A percentile compares a stretch with the other conserved stretches of the same genome.
These are phyloP conservation scores for Ophiosphaerella narmari DNA, from an alignment of 2,329 filamentous ascomycete species.

Conservation along the genomic window DNA sequence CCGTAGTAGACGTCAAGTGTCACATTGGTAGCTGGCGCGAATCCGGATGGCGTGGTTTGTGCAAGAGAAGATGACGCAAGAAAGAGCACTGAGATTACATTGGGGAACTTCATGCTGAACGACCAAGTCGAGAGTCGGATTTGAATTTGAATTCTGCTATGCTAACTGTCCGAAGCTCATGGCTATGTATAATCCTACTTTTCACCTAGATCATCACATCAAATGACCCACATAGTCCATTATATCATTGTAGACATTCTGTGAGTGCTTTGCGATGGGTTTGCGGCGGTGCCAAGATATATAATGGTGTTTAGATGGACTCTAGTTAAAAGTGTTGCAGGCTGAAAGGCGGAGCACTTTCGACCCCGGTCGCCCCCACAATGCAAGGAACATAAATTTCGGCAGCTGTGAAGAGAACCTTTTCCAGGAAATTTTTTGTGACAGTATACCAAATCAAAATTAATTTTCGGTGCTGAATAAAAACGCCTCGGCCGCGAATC, in stretches of 20 bases:
- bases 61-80: slow-evolving; percentile 19
- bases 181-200: no score
- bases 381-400: not conserved
- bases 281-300: slow-evolving; percentile 7
- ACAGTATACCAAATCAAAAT: no score
- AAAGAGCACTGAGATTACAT: slow-evolving; percentile 7
- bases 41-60: slow-evolving; percentile 30
- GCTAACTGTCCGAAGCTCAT: not conserved
- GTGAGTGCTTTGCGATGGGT: not conserved
- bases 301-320: slow-evolving; percentile 9
- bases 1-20: slow-evolving; percentile 39
- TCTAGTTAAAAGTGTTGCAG: slow-evolving; percentile 8
- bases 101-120: slow-evolving; percentile 13
- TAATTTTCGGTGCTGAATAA: no score
- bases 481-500: not conserved
- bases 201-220: not conserved
- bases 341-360: slow-evolving; percentile 17
- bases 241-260: not conserved
- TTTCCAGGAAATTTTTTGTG: no score
- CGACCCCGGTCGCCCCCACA: slow-evolving; percentile 13
- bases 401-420: not conserved
- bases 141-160: not conserved
- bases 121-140: not conserved
- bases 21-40: slow-evolving; percentile 24
- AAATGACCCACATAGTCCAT: not conserved